Percentiles rank a stretch among this genome's conserved stretches.
Conservation (phyloP, 2,329 filamentous ascomycete genomes). For the Nemania sp. region DNA sequence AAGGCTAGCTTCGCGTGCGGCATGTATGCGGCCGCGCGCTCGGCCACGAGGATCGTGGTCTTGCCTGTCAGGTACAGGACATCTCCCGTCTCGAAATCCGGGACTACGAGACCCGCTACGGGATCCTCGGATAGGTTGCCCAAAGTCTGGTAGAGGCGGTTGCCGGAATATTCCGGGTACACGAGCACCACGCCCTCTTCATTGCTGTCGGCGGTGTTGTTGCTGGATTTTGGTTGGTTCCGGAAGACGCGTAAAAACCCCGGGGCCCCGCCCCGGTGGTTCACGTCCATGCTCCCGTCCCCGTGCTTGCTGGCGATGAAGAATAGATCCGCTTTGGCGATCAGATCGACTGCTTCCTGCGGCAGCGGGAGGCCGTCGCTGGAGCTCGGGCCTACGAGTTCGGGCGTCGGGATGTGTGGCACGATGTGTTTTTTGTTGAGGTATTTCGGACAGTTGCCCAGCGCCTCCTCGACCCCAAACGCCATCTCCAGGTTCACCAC, state of each 20-base stretch:
- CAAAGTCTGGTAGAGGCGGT: conserved; percentile 80
- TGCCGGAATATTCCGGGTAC: conserved; percentile 86
- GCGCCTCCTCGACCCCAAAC: conserved; percentile 68
- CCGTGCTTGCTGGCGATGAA: conserved; percentile 73
- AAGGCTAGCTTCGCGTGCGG: conserved; percentile 74
- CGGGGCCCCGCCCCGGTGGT: conserved; percentile 73
- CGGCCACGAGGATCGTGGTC: conserved; percentile 67
- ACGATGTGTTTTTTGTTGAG: conserved; percentile 72
- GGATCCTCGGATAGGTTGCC: conserved; percentile 74
- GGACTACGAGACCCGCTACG: conserved; percentile 69
- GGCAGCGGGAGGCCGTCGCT: conserved; percentile 52
- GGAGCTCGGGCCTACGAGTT: no score
- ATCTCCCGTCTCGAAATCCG: conserved; percentile 72
- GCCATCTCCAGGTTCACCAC: conserved; percentile 56
- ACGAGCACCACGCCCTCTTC: conserved; percentile 52
- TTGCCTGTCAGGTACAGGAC: conserved; percentile 75
- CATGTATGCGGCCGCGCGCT: conserved; percentile 63
- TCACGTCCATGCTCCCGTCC: conserved; percentile 75
- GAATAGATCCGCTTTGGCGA: conserved; percentile 71
- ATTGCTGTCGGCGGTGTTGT: conserved; percentile 19
- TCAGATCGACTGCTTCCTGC: conserved; percentile 57
- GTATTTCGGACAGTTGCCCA: conserved; percentile 89
- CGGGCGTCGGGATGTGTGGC: conserved; percentile 56
- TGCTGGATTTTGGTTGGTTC: conserved; percentile 50
- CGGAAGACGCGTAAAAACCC: conserved; percentile 73